Evolutionary conservation across 1,139 yeast genomes (phyloP).

Genomic region (Tardiomyces depauwii): DNA sequence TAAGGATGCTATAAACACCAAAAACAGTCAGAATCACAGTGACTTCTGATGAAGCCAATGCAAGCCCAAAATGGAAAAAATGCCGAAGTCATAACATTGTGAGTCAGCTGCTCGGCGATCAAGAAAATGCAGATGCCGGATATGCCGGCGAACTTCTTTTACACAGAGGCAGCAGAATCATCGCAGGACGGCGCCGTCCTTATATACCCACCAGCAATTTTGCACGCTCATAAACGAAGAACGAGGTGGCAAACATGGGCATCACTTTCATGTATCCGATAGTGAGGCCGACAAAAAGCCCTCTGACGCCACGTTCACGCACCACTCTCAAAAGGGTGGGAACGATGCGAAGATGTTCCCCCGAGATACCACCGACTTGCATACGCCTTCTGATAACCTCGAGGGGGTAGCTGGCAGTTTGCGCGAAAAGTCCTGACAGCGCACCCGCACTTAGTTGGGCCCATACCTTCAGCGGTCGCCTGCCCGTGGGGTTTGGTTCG

Average conservation of each 20-base stretch:
- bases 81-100: conserved; percentile 1
- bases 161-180: neutral
- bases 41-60: too few relatives aligned
- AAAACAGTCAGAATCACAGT: too few relatives aligned
- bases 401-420: conserved; percentile 94
- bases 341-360: conserved; percentile 48
- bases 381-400: conserved; percentile 90
- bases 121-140: neutral
- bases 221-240: conserved; percentile 83
- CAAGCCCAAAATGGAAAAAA: neutral
- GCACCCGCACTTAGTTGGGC: conserved; percentile 96
- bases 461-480: conserved; percentile 60
- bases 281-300: conserved; percentile 86
- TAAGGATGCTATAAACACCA: neutral
- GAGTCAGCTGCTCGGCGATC: neutral
- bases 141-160: neutral
- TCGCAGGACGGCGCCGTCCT: neutral
- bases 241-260: conserved; percentile 97
- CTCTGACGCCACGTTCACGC: conserved; percentile 57
- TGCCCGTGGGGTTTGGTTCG: conserved; percentile 5
- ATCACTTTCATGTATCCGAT: conserved; percentile 91
- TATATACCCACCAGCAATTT: conserved; percentile 56
- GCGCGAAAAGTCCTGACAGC: conserved; percentile 85
- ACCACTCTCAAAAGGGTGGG: conserved; percentile 37
- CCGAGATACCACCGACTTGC: conserved; percentile 85